phyloP scores from a whole-genome alignment of 2,329 filamentous ascomycete genomes.

The Exophiala bonariae region DNA sequence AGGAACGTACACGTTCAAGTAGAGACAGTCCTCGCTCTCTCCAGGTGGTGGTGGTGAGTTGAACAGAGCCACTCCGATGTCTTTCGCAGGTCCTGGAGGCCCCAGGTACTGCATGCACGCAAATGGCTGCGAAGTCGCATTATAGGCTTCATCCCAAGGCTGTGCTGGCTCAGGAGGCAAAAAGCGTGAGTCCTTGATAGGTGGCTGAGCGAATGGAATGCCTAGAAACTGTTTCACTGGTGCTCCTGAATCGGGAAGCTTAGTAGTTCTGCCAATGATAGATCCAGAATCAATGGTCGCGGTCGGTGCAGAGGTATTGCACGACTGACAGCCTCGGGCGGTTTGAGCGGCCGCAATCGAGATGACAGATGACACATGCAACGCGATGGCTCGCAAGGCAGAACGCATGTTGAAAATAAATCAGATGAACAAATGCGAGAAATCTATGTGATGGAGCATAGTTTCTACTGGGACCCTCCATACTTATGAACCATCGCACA shows the following conservation, averaged over 20 bases:
- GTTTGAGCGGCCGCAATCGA: too few relatives aligned
- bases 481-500: too few relatives aligned
- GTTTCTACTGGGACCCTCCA: too few relatives aligned
- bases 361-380: too few relatives aligned
- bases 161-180: conserved; percentile 1
- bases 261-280: conserved; percentile 26
- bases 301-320: conserved; percentile 7
- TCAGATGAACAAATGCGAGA: too few relatives aligned
- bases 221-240: conserved; percentile 68
- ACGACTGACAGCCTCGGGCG: too few relatives aligned
- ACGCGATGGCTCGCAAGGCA: too few relatives aligned
- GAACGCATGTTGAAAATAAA: too few relatives aligned
- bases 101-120: conserved; percentile 29
- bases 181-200: conserved; percentile 65
- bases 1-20: conserved; percentile 40
- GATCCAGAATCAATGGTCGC: conserved; percentile 24
- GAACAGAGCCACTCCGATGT: not conserved
- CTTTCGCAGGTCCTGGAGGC: not conserved
- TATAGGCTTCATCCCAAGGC: not conserved
- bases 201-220: conserved; percentile 73
- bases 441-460: too few relatives aligned
- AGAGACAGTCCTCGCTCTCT: conserved; percentile 40
- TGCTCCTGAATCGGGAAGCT: conserved; percentile 20
- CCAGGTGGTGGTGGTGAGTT: conserved; percentile 3
- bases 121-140: conserved; percentile 9